phyloP scores from a whole-genome alignment of 148 eudicot genomes.

The Chenopodium quinoa region DNA sequence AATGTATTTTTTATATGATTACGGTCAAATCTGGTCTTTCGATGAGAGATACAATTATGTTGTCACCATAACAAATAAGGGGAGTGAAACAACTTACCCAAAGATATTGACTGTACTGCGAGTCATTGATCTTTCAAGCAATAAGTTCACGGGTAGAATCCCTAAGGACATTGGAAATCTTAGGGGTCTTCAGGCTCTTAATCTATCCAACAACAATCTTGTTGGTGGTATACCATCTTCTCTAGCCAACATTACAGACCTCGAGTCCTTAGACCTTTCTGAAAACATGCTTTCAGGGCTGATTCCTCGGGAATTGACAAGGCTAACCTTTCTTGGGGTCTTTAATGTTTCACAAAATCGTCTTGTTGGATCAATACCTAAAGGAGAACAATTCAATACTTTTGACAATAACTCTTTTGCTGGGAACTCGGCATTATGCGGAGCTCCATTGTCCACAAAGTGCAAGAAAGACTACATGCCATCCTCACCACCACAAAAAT shows the following conservation, averaged over 20 bases:
- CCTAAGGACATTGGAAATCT: neutral
- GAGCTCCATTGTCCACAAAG: slow-evolving; percentile 27
- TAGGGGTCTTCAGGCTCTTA: neutral
- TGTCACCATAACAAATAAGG: slow-evolving; percentile 36
- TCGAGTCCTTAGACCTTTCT: neutral
- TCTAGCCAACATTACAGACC: neutral
- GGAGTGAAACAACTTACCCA: slow-evolving; percentile 7
- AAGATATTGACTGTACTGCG: slow-evolving; percentile 14
- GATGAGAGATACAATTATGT: slow-evolving; percentile 7
- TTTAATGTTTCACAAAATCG: neutral
- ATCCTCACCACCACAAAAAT: neutral
- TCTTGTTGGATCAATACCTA: neutral
- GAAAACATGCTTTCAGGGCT: neutral
- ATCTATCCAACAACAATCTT: neutral
- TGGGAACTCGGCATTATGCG: slow-evolving; percentile 36
- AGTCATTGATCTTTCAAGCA: slow-evolving; percentile 33
- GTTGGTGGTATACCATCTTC: neutral
- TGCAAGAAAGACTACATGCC: slow-evolving; percentile 9
- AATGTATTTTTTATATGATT: no score
- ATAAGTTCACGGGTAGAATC: neutral
- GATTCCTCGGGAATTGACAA: neutral
- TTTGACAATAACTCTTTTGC: slow-evolving; percentile 14
- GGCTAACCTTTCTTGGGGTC: neutral
- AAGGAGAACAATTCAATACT: neutral
- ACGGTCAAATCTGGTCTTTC: no score